A percentile compares a stretch with the other conserved stretches of the same genome.
Evolutionary conservation across 1,284 basidiomycete species (phyloP).

Genomic region (Melampsora abietis-canadensis): DNA sequence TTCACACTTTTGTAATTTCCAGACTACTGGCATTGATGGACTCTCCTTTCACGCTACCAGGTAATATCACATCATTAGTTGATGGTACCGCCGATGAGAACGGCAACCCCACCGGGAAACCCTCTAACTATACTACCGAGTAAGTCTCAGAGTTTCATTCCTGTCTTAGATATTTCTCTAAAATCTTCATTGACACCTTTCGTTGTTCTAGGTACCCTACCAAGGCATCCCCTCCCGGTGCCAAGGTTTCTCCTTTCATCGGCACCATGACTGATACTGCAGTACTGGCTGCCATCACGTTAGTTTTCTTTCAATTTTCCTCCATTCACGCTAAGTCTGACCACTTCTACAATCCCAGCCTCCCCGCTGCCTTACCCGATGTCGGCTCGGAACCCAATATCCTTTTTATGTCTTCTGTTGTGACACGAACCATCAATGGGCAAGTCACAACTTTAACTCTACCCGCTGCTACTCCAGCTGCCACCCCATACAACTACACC

Average conservation of each 20-base stretch:
- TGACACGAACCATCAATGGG: conserved; percentile 10
- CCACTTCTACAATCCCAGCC: background rate
- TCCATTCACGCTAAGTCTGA: background rate
- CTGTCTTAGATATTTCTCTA: background rate
- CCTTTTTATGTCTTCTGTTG: conserved; percentile 14
- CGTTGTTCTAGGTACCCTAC: conserved; percentile 12
- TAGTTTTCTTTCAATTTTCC: background rate
- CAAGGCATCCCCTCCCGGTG: conserved; percentile 5
- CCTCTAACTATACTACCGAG: conserved; percentile 36
- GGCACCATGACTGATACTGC: conserved; percentile 15
- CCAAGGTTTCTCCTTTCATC: conserved; percentile 33
- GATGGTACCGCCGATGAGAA: conserved; percentile 47
- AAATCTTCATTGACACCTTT: background rate
- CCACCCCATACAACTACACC: conserved; percentile 21
- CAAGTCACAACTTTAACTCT: background rate
- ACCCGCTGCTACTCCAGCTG: conserved; percentile 23
- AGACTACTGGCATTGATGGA: background rate
- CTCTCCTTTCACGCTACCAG: background rate
- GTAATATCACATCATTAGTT: conserved; percentile 48
- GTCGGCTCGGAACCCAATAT: conserved; percentile 16
- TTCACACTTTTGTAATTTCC: background rate
- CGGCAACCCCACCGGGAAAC: conserved; percentile 12
- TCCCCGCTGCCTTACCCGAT: conserved; percentile 23
- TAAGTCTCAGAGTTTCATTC: background rate
- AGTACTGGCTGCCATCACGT: conserved; percentile 35